Evolutionary conservation across 2,329 filamentous ascomycete genomes (phyloP), one percentile per base, ranked within the genome.

Genomic region (Sporothrix pseudoabietina): DNA sequence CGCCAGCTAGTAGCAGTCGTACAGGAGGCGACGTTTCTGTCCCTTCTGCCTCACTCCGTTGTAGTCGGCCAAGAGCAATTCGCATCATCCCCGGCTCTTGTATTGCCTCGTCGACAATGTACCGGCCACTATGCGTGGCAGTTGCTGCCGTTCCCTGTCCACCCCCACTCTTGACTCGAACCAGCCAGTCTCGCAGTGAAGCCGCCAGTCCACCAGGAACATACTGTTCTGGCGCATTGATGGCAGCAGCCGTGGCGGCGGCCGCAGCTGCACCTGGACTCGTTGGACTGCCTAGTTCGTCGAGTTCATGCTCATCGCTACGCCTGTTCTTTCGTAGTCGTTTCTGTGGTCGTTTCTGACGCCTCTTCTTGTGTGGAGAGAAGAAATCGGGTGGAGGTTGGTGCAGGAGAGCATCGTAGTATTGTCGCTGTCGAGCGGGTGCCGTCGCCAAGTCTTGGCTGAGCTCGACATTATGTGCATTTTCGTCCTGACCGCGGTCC

Each of bases 151-250:
- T 19, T 52, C 69, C 70, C n/a, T 72, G 69, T 14, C 74, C 77
- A 19, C 75, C 75, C 19, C 77, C 78, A 0, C 80, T 79, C 74
- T 84, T 83, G 55, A 83, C 80, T 68, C 83, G 82, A 54, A 85
- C 80, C 44, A 85, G 80, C 84, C 84, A 85, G 77, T 83, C 81
- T 7, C 83, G 80, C 9, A 85, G 77, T 73, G 82, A 81, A 1
- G 82, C 80, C 3, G 83, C 83, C 14, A 85, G 79, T 0, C 84
- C 83, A 16, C 82, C 82, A 0, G 81, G 75, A 4, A 83, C 73
- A 68, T 84, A 84, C 75, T 71, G 73, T 12, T 73, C 57, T 4
- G 55, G 54, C 0, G 69, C 59, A 9, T 35, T 26, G 4, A 22
- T 26, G 7, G 52, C 39, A 10, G 66, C 52, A 4, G 73, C 47